Percentiles rank a stretch among this genome's conserved stretches.
phyloP scores from a whole-genome alignment of 78 protist species.

The Dictyostelium purpureum region DNA sequence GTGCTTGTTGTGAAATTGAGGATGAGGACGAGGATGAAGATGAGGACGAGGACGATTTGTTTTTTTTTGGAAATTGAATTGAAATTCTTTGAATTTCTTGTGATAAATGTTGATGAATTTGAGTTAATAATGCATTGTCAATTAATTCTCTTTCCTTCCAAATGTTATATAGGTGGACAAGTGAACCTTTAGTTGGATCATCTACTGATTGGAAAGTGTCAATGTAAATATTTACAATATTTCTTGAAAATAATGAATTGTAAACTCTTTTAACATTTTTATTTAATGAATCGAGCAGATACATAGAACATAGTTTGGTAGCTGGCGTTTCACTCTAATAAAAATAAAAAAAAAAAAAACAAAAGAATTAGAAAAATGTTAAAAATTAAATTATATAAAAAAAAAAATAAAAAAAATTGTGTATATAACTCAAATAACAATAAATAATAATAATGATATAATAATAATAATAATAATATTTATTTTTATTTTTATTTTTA shows the following conservation, averaged over 20 bases:
- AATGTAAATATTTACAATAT: neutral
- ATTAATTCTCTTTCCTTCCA: conserved; percentile 15
- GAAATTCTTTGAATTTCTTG: conserved; percentile 17
- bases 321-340: neutral
- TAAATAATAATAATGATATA: no score
- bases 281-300: neutral
- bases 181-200: conserved; percentile 2
- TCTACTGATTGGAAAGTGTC: neutral
- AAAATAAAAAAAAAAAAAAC: neutral
- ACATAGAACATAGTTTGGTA: neutral
- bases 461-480: neutral
- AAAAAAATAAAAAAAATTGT: neutral
- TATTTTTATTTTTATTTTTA: neutral
- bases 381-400: neutral
- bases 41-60: no score
- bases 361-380: neutral
- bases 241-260: neutral
- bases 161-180: neutral
- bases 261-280: conserved; percentile 3
- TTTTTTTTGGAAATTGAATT: neutral
- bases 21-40: no score
- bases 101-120: neutral
- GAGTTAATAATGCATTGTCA: neutral
- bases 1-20: neutral
- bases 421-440: no score